Evolutionary conservation across 768 basidiomycete genomes (phyloP).

Genomic region (Strobilomyces dryophilus): DNA sequence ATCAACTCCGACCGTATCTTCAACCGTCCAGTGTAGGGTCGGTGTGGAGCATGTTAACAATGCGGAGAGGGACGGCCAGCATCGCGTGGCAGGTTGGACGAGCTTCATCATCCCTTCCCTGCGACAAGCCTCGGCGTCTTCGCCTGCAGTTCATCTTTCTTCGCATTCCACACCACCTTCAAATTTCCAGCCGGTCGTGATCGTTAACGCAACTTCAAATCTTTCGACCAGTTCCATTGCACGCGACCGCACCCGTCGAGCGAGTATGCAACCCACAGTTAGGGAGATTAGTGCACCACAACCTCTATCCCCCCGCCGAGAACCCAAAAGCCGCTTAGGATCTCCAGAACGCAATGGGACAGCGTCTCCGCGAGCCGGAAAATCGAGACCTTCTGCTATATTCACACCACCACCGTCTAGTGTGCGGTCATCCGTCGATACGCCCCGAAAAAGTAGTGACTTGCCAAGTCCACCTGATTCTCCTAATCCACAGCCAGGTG

Average conservation of each 20-base stretch:
- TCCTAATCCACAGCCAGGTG: constrained; percentile 41
- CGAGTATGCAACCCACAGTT: constrained; percentile 32
- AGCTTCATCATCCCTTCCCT: constrained; percentile 64
- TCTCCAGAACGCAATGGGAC: constrained; percentile 27
- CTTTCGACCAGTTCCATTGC: constrained; percentile 44
- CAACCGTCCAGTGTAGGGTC: constrained; percentile 21
- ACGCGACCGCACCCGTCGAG: constrained; percentile 41
- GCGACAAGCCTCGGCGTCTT: constrained; percentile 68
- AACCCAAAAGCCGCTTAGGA: constrained; percentile 19
- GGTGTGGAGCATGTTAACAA: constrained; percentile 31
- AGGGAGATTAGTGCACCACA: constrained; percentile 41
- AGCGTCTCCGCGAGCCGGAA: constrained; percentile 29
- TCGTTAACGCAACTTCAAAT: constrained; percentile 46
- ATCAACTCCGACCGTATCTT: constrained; percentile 37
- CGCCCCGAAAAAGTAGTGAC: constrained; percentile 35
- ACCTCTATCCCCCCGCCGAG: constrained; percentile 34
- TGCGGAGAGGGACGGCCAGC: constrained; percentile 35
- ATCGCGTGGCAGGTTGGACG: constrained; percentile 50
- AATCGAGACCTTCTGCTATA: constrained; percentile 32
- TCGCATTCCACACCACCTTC: constrained; percentile 53
- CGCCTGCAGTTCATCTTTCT: constrained; percentile 64
- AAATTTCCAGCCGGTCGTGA: constrained; percentile 45
- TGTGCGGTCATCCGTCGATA: constrained; percentile 32
- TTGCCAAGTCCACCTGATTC: constrained; percentile 44
- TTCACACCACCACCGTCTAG: constrained; percentile 27